Evolutionary conservation across 1,139 yeast species (phyloP).

Genomic region (Taiozyma sp.): DNA sequence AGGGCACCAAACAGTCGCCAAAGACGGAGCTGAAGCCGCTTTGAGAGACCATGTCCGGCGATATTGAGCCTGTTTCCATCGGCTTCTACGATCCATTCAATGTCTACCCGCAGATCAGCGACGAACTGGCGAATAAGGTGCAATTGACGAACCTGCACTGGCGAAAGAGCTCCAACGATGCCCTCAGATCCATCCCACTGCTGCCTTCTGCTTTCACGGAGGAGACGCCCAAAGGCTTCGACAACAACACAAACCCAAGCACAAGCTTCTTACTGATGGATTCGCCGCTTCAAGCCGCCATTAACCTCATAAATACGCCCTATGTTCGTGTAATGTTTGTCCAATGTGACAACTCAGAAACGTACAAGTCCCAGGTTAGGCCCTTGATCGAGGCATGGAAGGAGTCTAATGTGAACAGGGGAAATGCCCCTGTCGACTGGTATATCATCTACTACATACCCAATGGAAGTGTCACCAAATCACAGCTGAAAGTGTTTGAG

Average conservation of each 20-base stretch:
- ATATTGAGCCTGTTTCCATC: conserved; percentile 33
- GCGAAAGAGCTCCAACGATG: conserved; percentile 51
- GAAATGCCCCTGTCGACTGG: conserved; percentile 55
- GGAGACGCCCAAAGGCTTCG: conserved; percentile 44
- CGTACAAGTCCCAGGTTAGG: conserved; percentile 72
- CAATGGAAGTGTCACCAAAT: conserved; percentile 33
- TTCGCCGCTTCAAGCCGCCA: neutral
- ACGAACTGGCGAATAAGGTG: conserved; percentile 46
- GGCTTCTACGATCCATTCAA: conserved; percentile 88
- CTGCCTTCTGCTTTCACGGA: conserved; percentile 56
- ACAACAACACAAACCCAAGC: conserved; percentile 17
- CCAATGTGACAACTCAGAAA: conserved; percentile 59
- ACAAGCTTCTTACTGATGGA: neutral
- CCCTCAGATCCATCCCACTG: conserved; percentile 61
- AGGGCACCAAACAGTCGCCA: neutral
- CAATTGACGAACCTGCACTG: conserved; percentile 78
- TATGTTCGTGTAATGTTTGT: conserved; percentile 68
- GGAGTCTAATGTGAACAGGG: conserved; percentile 38
- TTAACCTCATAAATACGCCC: conserved; percentile 32
- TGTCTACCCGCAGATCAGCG: conserved; percentile 49
- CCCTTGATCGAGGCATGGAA: conserved; percentile 85
- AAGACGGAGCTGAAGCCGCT: neutral
- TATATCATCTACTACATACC: conserved; percentile 53
- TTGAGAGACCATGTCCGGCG: neutral
- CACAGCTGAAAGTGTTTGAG: conserved; percentile 54